A percentile compares a stretch with the other conserved stretches of the same genome.
Evolutionary conservation across 805 yeast genomes (phyloP).

Genomic region (Schwanniomyces pseudopolymorphus): DNA sequence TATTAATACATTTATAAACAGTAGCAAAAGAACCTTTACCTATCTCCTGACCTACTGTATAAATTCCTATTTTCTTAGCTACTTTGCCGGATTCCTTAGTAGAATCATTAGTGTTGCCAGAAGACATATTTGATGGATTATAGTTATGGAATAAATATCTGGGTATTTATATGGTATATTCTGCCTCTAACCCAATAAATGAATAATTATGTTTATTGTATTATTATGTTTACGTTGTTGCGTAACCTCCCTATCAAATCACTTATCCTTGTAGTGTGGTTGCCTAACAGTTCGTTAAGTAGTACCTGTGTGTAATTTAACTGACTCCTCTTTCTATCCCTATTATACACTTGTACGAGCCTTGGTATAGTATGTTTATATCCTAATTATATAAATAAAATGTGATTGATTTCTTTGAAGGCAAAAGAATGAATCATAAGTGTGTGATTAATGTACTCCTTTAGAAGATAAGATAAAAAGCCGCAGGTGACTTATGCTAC

Average conservation of each 20-base stretch:
- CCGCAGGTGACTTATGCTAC: background rate
- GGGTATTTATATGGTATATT: background rate
- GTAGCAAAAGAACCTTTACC: constrained; percentile 97
- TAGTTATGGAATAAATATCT: background rate
- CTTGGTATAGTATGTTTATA: background rate
- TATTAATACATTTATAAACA: constrained; percentile 80
- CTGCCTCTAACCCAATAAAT: background rate
- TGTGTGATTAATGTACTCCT: background rate
- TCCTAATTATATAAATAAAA: background rate
- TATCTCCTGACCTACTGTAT: constrained; percentile 74
- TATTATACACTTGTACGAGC: background rate
- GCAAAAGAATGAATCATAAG: background rate
- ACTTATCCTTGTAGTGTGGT: background rate
- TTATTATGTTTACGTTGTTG: background rate
- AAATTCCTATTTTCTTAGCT: constrained; percentile 40
- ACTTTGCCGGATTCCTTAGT: background rate
- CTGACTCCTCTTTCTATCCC: background rate
- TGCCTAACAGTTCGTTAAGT: background rate
- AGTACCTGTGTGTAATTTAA: background rate
- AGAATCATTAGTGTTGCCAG: background rate
- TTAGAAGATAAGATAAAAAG: background rate
- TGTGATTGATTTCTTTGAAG: background rate
- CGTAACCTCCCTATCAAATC: background rate
- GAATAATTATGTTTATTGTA: background rate
- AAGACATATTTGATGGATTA: background rate